Evolutionary conservation across 257 asterid genomes (phyloP).

Genomic region (Vinca minor): DNA sequence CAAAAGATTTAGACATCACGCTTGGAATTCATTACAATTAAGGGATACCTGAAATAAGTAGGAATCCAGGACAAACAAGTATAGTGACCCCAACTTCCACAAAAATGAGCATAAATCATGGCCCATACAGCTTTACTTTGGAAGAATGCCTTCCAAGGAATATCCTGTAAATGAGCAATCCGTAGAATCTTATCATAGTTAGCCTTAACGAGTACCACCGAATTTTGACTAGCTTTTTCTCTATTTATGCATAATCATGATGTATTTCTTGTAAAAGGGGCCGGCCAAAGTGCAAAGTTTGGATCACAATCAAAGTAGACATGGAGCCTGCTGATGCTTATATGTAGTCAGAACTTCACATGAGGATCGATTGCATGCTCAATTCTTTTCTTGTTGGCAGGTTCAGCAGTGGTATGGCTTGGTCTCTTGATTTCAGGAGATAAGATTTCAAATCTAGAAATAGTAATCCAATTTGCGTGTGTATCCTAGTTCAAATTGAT

Average conservation of each 20-base stretch:
- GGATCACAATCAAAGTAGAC: neutral
- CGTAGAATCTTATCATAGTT: neutral
- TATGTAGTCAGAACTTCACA: neutral
- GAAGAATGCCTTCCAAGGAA: conserved; percentile 92
- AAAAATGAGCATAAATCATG: conserved; percentile 95
- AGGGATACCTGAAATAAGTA: conserved; percentile 79
- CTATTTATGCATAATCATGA: neutral
- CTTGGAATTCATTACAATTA: conserved; percentile 4
- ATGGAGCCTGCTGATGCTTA: neutral
- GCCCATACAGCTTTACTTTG: conserved; percentile 94
- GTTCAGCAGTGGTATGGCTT: neutral
- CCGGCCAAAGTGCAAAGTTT: neutral
- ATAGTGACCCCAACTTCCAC: conserved; percentile 99
- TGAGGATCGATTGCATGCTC: neutral
- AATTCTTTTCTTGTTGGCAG: neutral
- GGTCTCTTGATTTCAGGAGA: neutral
- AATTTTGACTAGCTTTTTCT: neutral
- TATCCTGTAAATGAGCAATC: conserved; percentile 40
- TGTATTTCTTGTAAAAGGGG: neutral
- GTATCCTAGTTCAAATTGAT: neutral
- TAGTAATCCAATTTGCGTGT: neutral
- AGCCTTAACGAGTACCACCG: neutral
- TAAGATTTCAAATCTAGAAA: neutral
- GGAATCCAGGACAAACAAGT: conserved; percentile 96
- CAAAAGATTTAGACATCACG: neutral